Evolutionary conservation across 1,284 basidiomycete genomes (phyloP), one percentile per base, ranked within the genome.

Genomic region (Tilletia walkeri): DNA sequence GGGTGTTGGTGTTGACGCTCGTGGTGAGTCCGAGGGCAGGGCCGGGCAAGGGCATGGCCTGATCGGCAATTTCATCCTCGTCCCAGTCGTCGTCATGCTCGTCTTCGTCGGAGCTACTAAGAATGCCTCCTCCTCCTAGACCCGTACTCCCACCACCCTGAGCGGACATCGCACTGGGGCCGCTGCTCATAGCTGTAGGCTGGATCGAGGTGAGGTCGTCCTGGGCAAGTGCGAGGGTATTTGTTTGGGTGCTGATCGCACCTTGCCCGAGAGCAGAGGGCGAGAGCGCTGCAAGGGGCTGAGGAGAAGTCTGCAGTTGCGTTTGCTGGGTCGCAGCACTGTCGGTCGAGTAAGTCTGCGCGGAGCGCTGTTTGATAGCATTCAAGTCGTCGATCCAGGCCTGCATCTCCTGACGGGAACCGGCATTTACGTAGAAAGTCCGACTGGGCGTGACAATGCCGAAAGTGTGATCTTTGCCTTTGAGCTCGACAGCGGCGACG

Each of bases 351-450:
- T 39, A 39, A 3, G 59, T n/a, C 61, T 81, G 79, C 2, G 75
- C 68, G 4, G 73, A 68, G 7, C 88, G 87, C 73, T 89, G 88
- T 71, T 90, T 88, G 16, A 92, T 90, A 4, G 89, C 88, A 80
- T 93, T 93, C 82, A 98, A 90, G 3, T 89, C 90, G 20, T 86
- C 85, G 50, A 96, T 91, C 96, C 96, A 99, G 69, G 87, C 88
- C 61, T 91, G 88, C 66, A 92, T 90, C 69, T 95, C 93, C 30
- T 86, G 85, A 4, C 87, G 85, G 3, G 88, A 88, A 45, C 89
- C 88, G 0, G 94, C 93, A 79, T 93, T 91, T 47, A 95, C 88
- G 84, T 98, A 96, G 84, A 91, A 97, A n/a, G 95, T 98, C 34
- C 95, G 88, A 20, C 89, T 88, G 12, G 93, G 90, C 0, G 93